These are phyloP conservation scores for Carallia brachiata DNA, from an alignment of 345 rosid species.

Conservation along the genomic window DNA sequence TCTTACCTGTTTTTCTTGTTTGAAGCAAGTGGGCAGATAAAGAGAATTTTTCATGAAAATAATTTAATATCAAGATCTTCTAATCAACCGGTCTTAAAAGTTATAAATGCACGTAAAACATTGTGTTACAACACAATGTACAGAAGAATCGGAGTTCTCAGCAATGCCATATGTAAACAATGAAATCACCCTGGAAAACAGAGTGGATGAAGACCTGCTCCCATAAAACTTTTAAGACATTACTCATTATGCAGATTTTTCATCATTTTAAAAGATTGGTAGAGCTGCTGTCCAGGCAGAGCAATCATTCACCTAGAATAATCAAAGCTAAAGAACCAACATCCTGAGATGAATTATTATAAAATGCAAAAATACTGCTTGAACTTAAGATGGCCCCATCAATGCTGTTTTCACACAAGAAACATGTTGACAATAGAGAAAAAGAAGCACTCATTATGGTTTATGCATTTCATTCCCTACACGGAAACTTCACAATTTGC, in stretches of 20 bases:
- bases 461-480: background rate
- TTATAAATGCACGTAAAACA: too few species aligned
- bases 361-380: background rate
- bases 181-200: too few species aligned
- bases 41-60: too few species aligned
- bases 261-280: background rate
- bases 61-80: too few species aligned
- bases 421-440: background rate
- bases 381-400: background rate
- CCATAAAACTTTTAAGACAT: background rate
- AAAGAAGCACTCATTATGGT: background rate
- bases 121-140: too few species aligned
- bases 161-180: too few species aligned
- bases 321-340: background rate
- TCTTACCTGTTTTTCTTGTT: too few species aligned
- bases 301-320: background rate
- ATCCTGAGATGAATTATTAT: background rate
- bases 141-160: too few species aligned
- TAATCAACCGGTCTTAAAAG: too few species aligned
- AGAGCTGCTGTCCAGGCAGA: background rate
- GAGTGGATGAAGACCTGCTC: background rate
- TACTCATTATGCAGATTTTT: background rate
- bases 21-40: too few species aligned
- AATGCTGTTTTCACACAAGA: background rate
- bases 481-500: background rate